A percentile compares a stretch with the other conserved stretches of the same genome.
Conservation (phyloP, 768 basidiomycete genomes). For the Gymnopilus junonius region DNA sequence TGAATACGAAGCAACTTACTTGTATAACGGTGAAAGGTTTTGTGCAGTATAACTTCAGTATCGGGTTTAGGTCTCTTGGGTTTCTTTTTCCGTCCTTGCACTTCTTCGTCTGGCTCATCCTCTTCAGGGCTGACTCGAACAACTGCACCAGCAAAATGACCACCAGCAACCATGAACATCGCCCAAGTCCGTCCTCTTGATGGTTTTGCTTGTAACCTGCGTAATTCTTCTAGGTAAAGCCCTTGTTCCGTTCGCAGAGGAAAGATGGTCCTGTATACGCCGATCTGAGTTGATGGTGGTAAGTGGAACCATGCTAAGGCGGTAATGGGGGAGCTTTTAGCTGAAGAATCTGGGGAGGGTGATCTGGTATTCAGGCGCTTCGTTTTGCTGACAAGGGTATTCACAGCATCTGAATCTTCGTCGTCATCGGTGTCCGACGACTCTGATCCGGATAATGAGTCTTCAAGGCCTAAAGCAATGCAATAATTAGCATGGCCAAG, state of each 20-base stretch:
- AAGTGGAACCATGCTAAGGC: constrained; percentile 92
- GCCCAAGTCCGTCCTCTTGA: constrained; percentile 81
- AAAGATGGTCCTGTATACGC: constrained; percentile 82
- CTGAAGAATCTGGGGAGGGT: constrained; percentile 42
- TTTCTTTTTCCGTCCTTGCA: constrained; percentile 54
- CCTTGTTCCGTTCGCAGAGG: constrained; percentile 49
- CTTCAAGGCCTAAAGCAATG: constrained; percentile 54
- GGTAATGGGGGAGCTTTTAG: constrained; percentile 49
- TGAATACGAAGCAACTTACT: constrained; percentile 57
- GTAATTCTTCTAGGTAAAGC: constrained; percentile 63
- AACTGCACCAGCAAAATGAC: constrained; percentile 96
- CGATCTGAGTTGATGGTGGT: constrained; percentile 85
- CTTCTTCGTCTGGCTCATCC: constrained; percentile 46
- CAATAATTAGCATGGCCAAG: background rate
- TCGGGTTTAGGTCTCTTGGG: constrained; percentile 73
- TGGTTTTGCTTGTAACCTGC: constrained; percentile 60
- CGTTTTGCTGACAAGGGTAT: constrained; percentile 66
- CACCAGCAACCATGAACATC: constrained; percentile 97
- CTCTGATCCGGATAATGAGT: constrained; percentile 92
- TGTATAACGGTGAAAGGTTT: constrained; percentile 98
- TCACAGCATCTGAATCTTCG: constrained; percentile 68
- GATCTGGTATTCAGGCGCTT: constrained; percentile 48
- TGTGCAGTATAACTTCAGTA: constrained; percentile 82
- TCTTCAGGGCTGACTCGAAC: constrained; percentile 66
- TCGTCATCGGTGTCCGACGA: constrained; percentile 65